phyloP scores from a whole-genome alignment of 768 basidiomycete genomes.

The Leccinellum luteum region DNA sequence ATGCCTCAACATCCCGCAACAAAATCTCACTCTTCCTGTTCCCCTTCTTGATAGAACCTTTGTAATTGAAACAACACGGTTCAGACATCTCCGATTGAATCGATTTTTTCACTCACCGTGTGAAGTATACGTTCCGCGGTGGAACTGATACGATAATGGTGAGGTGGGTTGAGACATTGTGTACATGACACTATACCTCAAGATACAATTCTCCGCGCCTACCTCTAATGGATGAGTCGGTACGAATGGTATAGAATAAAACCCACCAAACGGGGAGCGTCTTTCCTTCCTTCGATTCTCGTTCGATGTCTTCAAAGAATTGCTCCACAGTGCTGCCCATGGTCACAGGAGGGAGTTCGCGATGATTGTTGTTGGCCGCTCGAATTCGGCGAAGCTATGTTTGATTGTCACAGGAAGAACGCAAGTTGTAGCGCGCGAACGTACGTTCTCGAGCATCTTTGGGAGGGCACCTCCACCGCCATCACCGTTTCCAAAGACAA shows the following conservation, averaged over 20 bases:
- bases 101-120: conserved; percentile 52
- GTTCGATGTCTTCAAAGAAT: conserved; percentile 76
- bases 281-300: conserved; percentile 54
- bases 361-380: conserved; percentile 71
- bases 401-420: neutral
- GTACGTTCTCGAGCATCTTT: conserved; percentile 92
- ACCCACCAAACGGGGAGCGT: conserved; percentile 82
- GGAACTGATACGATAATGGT: conserved; percentile 52
- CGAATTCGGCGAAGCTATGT: conserved; percentile 89
- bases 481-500: conserved; percentile 97
- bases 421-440: conserved; percentile 9
- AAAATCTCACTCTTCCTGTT: conserved; percentile 96
- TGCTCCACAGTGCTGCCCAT: conserved; percentile 91
- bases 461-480: conserved; percentile 86
- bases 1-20: conserved; percentile 85
- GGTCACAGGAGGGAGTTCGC: conserved; percentile 82
- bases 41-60: conserved; percentile 91
- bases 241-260: neutral
- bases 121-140: conserved; percentile 92
- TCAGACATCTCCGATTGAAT: neutral
- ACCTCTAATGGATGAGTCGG: neutral
- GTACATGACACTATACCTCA: conserved; percentile 51
- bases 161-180: neutral
- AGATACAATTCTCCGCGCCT: conserved; percentile 75
- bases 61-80: neutral